Conservation (phyloP, 192 early-diverging fungal genomes). For the Dissophora ornata region DNA sequence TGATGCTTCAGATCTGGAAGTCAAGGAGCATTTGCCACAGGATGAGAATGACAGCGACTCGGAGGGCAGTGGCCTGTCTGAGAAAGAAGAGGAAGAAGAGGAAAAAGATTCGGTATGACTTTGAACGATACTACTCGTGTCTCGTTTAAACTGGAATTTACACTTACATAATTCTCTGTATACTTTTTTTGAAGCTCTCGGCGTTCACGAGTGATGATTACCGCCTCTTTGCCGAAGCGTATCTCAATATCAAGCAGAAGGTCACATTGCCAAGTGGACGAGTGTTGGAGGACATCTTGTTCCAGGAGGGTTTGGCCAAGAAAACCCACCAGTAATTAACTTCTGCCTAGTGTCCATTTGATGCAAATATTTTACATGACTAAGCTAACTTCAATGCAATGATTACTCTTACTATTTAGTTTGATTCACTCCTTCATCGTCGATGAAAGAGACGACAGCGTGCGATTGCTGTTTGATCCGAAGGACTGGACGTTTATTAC, state of each 20-base stretch:
- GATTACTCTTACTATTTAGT: background rate
- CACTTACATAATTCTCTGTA: background rate
- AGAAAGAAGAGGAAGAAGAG: slow-evolving; percentile 16
- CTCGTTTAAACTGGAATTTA: too few relatives aligned
- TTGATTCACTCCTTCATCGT: slow-evolving; percentile 24
- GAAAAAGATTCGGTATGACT: too few relatives aligned
- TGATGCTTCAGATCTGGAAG: slow-evolving; percentile 12
- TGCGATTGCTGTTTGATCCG: background rate
- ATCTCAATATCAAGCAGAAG: slow-evolving; percentile 15
- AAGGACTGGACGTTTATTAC: slow-evolving; percentile 9
- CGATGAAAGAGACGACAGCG: slow-evolving; percentile 1
- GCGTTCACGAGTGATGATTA: slow-evolving; percentile 8
- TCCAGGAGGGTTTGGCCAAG: background rate
- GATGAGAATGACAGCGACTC: slow-evolving; percentile 13
- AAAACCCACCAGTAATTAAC: background rate
- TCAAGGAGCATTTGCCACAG: background rate
- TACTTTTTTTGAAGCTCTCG: too few relatives aligned
- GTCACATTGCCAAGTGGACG: slow-evolving; percentile 7
- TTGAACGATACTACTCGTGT: too few relatives aligned
- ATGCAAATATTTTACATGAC: background rate
- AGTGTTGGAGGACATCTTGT: slow-evolving; percentile 11
- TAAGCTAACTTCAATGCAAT: background rate
- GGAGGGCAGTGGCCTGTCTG: slow-evolving; percentile 3
- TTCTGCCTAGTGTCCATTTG: too few relatives aligned
- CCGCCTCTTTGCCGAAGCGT: slow-evolving; percentile 1